Percentiles rank a stretch among this genome's conserved stretches.
Evolutionary conservation across 805 yeast genomes (phyloP).

Genomic region (Candida jianshihensis): DNA sequence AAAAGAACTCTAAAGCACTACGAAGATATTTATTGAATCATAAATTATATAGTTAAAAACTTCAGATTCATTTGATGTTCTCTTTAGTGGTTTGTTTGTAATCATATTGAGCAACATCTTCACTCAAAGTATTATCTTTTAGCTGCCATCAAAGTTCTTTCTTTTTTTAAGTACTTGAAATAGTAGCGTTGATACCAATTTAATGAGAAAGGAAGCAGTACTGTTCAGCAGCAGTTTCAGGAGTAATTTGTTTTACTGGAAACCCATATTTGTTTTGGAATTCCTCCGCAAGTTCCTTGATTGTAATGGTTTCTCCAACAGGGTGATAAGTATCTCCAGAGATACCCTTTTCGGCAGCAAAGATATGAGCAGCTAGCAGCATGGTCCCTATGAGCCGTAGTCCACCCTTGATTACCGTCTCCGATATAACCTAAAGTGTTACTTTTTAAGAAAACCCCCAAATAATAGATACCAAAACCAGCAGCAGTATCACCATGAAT

Average conservation of each 20-base stretch:
- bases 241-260: conserved; percentile 12
- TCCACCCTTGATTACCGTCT: conserved; percentile 27
- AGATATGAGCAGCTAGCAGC: conserved; percentile 25
- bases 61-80: too few relatives aligned
- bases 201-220: conserved; percentile 12
- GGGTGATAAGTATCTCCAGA: conserved; percentile 24
- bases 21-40: too few relatives aligned
- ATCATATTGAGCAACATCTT: conserved; percentile 14
- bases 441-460: conserved; percentile 25
- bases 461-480: conserved; percentile 20
- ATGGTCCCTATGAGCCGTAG: conserved; percentile 27
- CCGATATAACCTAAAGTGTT: conserved; percentile 31
- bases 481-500: conserved; percentile 28
- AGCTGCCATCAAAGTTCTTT: conserved; percentile 26
- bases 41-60: too few relatives aligned
- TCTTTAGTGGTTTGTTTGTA: too few relatives aligned
- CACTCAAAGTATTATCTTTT: conserved; percentile 12
- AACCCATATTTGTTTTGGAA: conserved; percentile 18
- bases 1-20: too few relatives aligned
- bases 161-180: conserved; percentile 15
- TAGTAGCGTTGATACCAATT: conserved; percentile 9
- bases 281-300: conserved; percentile 22
- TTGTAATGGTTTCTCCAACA: conserved; percentile 19
- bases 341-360: conserved; percentile 22
- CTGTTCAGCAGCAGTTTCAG: conserved; percentile 9